Evolutionary conservation across 2,329 filamentous ascomycete species (phyloP).

Genomic region (Apiospora rasikravindrae): DNA sequence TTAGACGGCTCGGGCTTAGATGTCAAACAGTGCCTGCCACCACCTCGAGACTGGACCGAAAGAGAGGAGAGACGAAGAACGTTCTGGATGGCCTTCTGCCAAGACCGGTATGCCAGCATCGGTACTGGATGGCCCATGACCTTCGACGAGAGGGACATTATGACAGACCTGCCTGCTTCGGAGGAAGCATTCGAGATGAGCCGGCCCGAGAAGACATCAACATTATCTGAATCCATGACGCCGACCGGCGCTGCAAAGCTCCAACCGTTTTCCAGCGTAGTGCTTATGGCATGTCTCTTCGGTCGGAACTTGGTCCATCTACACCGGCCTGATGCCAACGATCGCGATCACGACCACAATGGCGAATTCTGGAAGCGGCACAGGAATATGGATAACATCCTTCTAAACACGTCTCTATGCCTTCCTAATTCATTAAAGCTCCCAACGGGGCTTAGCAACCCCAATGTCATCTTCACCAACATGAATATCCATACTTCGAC

Average conservation of each 20-base stretch:
- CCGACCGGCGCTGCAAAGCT: slow-evolving; percentile 75
- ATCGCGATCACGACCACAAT: slow-evolving; percentile 85
- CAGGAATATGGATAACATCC: slow-evolving; percentile 83
- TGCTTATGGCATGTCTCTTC: slow-evolving; percentile 87
- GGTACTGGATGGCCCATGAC: slow-evolving; percentile 98
- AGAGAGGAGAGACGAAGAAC: slow-evolving; percentile 88
- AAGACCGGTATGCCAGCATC: slow-evolving; percentile 92
- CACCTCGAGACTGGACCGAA: slow-evolving; percentile 92
- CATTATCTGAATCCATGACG: slow-evolving; percentile 71
- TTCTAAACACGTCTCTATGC: slow-evolving; percentile 84
- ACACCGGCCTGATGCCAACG: slow-evolving; percentile 81
- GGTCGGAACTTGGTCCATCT: slow-evolving; percentile 90
- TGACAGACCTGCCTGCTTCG: slow-evolving; percentile 81
- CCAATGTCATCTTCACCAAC: slow-evolving; percentile 91
- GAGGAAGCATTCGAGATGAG: slow-evolving; percentile 87
- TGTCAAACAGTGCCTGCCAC: slow-evolving; percentile 88
- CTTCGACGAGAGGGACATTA: slow-evolving; percentile 88
- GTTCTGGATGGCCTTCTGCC: slow-evolving; percentile 92
- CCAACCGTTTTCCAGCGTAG: slow-evolving; percentile 78
- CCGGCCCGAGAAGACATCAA: slow-evolving; percentile 72
- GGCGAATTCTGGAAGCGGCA: slow-evolving; percentile 97
- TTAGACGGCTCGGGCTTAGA: slow-evolving; percentile 83
- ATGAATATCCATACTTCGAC: slow-evolving; percentile 97
- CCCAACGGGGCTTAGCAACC: slow-evolving; percentile 73
- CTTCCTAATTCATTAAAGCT: slow-evolving; percentile 83